A percentile compares a stretch with the other conserved stretches of the same genome.
phyloP scores from a whole-genome alignment of 2,329 filamentous ascomycete species.

The Penicillium sumatraense region DNA sequence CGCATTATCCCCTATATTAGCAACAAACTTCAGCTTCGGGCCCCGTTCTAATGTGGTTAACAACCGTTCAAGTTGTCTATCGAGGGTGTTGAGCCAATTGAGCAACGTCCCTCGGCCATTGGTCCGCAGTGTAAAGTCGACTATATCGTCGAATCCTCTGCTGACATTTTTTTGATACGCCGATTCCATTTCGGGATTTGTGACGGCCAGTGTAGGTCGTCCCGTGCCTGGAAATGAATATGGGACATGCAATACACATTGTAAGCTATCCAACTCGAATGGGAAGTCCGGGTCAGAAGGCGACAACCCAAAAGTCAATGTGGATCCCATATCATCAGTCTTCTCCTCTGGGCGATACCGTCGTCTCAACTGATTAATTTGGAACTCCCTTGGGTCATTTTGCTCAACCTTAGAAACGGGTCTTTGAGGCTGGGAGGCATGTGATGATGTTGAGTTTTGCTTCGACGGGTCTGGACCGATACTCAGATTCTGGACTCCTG shows the following conservation, averaged over 20 bases:
- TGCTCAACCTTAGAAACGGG: conserved; percentile 68
- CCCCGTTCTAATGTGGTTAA: conserved; percentile 71
- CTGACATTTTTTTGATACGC: conserved; percentile 79
- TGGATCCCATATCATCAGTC: conserved; percentile 55
- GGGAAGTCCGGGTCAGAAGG: conserved; percentile 86
- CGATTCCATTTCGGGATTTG: conserved; percentile 71
- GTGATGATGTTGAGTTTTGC: conserved; percentile 47
- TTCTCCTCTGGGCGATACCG: conserved; percentile 62
- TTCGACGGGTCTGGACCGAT: conserved; percentile 31
- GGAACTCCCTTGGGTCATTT: conserved; percentile 73
- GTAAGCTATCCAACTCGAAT: conserved; percentile 71
- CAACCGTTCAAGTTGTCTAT: conserved; percentile 72
- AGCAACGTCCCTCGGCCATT: conserved; percentile 60
- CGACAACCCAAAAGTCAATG: conserved; percentile 66
- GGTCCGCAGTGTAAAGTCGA: conserved; percentile 55
- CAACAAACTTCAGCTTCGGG: conserved; percentile 72
- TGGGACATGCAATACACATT: conserved; percentile 71
- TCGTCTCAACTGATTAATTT: conserved; percentile 72
- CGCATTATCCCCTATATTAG: conserved; percentile 54
- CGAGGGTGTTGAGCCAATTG: conserved; percentile 69
- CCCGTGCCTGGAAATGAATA: conserved; percentile 61
- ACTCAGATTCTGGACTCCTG: conserved; percentile 22
- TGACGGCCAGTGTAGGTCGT: conserved; percentile 64
- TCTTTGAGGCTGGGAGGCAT: conserved; percentile 54
- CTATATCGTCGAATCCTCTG: conserved; percentile 70